These are phyloP conservation scores for Tolypocladium album DNA, from an alignment of 2,329 filamentous ascomycete species.

Conservation along the genomic window DNA sequence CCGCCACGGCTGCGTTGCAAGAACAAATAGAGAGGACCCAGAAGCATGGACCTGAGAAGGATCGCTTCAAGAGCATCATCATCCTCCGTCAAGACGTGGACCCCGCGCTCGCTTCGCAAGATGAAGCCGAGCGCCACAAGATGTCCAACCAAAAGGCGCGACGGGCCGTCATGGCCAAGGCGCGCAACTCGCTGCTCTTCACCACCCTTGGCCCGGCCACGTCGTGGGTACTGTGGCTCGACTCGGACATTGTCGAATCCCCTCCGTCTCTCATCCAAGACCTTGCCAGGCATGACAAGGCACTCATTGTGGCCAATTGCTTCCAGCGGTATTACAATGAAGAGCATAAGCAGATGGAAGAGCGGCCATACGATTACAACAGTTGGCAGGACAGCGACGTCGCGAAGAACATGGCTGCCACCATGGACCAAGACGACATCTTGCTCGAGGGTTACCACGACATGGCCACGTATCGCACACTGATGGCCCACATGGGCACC, in stretches of 20 bases:
- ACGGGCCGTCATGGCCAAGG: conserved; percentile 82
- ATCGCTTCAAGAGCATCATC: conserved; percentile 84
- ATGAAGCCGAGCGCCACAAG: conserved; percentile 84
- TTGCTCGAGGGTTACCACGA: conserved; percentile 87
- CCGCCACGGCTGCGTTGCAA: conserved; percentile 73
- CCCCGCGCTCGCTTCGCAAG: conserved; percentile 66
- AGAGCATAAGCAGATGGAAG: conserved; percentile 56
- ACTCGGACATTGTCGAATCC: conserved; percentile 84
- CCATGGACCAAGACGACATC: conserved; percentile 87
- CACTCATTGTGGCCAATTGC: conserved; percentile 92
- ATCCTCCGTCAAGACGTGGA: conserved; percentile 96
- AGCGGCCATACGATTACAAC: conserved; percentile 92
- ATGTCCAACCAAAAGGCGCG: conserved; percentile 80
- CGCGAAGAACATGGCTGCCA: conserved; percentile 62
- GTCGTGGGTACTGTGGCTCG: conserved; percentile 95
- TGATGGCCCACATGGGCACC: conserved; percentile 77
- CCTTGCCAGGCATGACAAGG: conserved; percentile 74
- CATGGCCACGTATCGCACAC: conserved; percentile 79
- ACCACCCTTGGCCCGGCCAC: conserved; percentile 85
- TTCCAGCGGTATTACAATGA: conserved; percentile 74
- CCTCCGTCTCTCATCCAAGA: conserved; percentile 82
- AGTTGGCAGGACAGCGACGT: conserved; percentile 87
- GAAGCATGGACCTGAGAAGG: conserved; percentile 59
- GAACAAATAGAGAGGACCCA: conserved; percentile 79
- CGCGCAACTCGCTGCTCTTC: conserved; percentile 88